Conservation (phyloP, 139 green algal species). For the Chara braunii region DNA sequence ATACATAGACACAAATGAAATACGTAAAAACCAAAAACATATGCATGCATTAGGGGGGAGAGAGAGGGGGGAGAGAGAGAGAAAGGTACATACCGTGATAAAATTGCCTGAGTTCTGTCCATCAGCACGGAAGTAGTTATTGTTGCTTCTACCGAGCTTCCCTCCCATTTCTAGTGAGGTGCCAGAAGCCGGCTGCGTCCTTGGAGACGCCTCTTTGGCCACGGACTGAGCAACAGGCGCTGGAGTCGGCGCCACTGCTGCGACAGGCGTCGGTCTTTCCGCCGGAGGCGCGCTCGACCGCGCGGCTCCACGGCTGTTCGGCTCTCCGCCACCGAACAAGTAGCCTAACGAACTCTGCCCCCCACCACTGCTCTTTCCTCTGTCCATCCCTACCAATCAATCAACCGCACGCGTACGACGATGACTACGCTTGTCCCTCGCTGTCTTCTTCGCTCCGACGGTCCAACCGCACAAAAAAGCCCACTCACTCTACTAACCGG, state of each 20-base stretch:
- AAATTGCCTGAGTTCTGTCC: slow-evolving; percentile 13
- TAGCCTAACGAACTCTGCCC: not conserved
- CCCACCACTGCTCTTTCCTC: not conserved
- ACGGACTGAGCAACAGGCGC: not conserved
- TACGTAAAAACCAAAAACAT: no score
- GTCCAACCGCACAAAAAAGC: no score
- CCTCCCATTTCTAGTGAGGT: not conserved
- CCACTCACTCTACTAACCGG: no score
- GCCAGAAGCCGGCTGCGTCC: not conserved
- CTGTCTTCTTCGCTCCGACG: not conserved
- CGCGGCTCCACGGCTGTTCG: not conserved
- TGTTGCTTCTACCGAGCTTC: not conserved
- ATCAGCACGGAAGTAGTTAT: slow-evolving; percentile 1
- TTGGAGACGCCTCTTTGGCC: not conserved
- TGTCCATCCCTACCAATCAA: not conserved
- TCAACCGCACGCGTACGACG: not conserved
- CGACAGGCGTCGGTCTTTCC: not conserved
- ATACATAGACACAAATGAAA: no score
- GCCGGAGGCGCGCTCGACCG: not conserved
- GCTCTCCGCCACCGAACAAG: not conserved
- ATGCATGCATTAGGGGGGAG: no score
- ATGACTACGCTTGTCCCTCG: not conserved
- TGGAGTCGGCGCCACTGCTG: not conserved
- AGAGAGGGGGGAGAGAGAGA: no score
- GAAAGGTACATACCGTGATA: slow-evolving; percentile 8